Conservation (phyloP, 192 early-diverging fungal species). For the Coemansia sp. region DNA sequence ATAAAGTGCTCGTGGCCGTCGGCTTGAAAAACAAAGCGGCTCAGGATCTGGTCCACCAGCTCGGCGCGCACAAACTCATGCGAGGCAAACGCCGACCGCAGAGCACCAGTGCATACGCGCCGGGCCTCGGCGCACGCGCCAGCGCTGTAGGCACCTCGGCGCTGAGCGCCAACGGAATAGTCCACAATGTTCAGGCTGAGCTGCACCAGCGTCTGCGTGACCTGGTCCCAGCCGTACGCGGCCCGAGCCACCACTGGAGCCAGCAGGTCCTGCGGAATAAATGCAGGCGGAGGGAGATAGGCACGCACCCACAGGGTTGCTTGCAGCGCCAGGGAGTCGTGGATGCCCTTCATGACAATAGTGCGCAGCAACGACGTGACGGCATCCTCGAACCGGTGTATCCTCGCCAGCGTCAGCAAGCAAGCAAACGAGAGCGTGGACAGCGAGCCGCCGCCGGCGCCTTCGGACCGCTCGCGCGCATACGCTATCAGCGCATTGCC, state of each 20-base stretch:
- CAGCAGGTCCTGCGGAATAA: constrained; percentile 13
- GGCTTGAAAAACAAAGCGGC: constrained; percentile 27
- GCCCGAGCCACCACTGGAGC: constrained; percentile 20
- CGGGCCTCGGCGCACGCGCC: constrained; percentile 16
- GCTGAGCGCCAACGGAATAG: constrained; percentile 4
- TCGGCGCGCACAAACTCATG: constrained; percentile 68
- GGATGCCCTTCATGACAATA: constrained; percentile 20
- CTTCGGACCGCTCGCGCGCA: constrained; percentile 50
- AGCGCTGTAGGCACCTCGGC: constrained; percentile 20
- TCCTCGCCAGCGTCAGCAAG: constrained; percentile 63
- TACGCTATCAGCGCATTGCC: constrained; percentile 40
- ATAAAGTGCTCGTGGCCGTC: constrained; percentile 19
- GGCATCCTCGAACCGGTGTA: constrained; percentile 68
- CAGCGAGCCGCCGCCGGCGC: constrained; percentile 42
- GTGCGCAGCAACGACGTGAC: constrained; percentile 40
- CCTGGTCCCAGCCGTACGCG: constrained; percentile 52
- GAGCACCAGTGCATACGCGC: constrained; percentile 13
- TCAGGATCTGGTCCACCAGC: constrained; percentile 65
- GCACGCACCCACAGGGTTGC: constrained; percentile 17
- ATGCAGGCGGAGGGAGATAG: constrained; percentile 6
- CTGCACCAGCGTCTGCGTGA: constrained; percentile 42
- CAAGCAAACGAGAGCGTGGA: constrained; percentile 66
- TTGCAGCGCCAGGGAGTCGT: constrained; percentile 19
- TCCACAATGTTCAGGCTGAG: constrained; percentile 35
- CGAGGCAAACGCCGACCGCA: constrained; percentile 42